Evolutionary conservation across 2,329 filamentous ascomycete genomes (phyloP).

Genomic region (Drechslerella coelobrocha): DNA sequence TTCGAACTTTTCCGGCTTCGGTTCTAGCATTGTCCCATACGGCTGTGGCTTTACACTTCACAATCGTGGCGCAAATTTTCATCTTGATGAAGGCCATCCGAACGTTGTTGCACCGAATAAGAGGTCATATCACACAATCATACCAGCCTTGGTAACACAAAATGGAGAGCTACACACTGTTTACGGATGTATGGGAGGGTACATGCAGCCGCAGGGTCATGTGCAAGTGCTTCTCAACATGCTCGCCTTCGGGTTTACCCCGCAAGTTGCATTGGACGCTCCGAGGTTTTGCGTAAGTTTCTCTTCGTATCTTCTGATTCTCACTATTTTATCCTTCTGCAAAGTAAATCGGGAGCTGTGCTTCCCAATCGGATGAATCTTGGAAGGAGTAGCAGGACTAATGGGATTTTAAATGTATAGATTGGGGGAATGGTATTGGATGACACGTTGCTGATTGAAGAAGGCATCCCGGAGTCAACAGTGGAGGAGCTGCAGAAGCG

Average conservation of each 20-base stretch:
- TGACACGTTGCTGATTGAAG: conserved; percentile 72
- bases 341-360: neutral
- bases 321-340: too few relatives aligned
- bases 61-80: conserved; percentile 89
- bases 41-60: conserved; percentile 93
- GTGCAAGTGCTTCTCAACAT: conserved; percentile 92
- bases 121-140: conserved; percentile 96
- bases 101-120: conserved; percentile 82
- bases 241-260: conserved; percentile 78
- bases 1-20: conserved; percentile 89
- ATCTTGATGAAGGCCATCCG: conserved; percentile 71
- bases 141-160: conserved; percentile 88
- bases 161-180: conserved; percentile 60
- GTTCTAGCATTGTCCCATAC: conserved; percentile 81
- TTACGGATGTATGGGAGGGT: conserved; percentile 96
- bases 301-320: neutral
- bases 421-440: conserved; percentile 72
- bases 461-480: conserved; percentile 75
- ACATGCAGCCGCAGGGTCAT: conserved; percentile 97
- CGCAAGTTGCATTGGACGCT: conserved; percentile 87
- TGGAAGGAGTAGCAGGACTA: conserved; percentile 16
- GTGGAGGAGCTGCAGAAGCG: conserved; percentile 71
- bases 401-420: conserved; percentile 24
- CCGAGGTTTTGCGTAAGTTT: conserved; percentile 79
- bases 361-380: neutral